These are phyloP conservation scores for Goffeauzyma gilvescens DNA, from an alignment of 768 basidiomycete genomes.

Conservation along the genomic window DNA sequence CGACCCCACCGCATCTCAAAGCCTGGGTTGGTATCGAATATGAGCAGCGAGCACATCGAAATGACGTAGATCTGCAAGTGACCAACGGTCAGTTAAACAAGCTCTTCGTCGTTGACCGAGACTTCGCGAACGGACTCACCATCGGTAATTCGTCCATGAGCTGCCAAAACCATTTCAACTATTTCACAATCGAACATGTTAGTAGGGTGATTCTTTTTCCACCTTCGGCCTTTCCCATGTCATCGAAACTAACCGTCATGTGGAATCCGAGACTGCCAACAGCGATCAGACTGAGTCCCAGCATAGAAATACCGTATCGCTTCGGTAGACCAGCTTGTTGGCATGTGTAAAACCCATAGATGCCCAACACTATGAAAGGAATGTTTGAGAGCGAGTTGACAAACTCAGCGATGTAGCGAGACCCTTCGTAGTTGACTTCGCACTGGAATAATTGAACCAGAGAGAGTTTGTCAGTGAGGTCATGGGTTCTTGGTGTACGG, in stretches of 20 bases:
- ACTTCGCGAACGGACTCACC: conserved; percentile 34
- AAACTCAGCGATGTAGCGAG: conserved; percentile 57
- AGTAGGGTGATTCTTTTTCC: neutral
- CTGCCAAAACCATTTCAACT: conserved; percentile 52
- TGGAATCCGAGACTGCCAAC: conserved; percentile 63
- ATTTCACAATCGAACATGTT: neutral
- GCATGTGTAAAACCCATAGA: conserved; percentile 37
- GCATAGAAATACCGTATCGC: conserved; percentile 27
- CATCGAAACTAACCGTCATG: conserved; percentile 37
- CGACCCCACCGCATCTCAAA: conserved; percentile 17
- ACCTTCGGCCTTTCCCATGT: too few species aligned
- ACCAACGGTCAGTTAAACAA: neutral
- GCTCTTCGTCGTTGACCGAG: neutral
- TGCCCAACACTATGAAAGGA: conserved; percentile 41
- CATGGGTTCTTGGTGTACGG: neutral
- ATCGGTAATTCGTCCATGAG: conserved; percentile 62
- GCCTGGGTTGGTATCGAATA: conserved; percentile 36
- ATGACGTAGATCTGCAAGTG: conserved; percentile 41
- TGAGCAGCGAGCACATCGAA: conserved; percentile 43
- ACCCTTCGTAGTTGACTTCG: conserved; percentile 60
- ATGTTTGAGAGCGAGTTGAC: conserved; percentile 57
- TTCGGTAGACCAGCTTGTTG: conserved; percentile 28
- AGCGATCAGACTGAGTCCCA: conserved; percentile 49
- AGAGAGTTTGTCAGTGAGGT: neutral
- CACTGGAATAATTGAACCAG: conserved; percentile 14